Evolutionary conservation across 495 filamentous ascomycete genomes (phyloP).

Genomic region (Penicillium ochrochloron): DNA sequence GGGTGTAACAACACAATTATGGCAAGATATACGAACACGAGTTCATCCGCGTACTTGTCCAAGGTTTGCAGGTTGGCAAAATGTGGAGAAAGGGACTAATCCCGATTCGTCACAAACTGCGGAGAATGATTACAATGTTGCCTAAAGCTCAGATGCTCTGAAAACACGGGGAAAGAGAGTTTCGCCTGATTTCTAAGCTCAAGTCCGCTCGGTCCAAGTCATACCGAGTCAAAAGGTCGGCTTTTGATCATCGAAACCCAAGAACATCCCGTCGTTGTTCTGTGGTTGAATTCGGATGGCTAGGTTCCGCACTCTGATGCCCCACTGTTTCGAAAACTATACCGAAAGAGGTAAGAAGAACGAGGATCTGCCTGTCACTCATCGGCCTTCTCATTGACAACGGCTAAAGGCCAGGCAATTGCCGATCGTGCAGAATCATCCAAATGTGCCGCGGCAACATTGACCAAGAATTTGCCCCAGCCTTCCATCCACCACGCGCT

Average conservation of each 20-base stretch:
- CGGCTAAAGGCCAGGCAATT: background rate
- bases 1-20: background rate
- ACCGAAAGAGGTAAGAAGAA: constrained; percentile 1
- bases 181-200: background rate
- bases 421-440: background rate
- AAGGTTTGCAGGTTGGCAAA: background rate
- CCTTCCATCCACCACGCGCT: background rate
- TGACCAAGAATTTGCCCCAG: constrained; percentile 2
- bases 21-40: background rate
- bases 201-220: background rate
- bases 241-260: background rate
- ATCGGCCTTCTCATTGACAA: background rate
- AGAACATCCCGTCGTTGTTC: background rate
- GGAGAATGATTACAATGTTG: background rate
- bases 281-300: background rate
- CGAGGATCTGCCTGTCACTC: background rate
- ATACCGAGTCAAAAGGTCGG: background rate
- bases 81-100: background rate
- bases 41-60: background rate
- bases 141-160: background rate
- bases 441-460: background rate
- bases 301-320: background rate
- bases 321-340: background rate
- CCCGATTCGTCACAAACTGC: background rate
- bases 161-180: background rate